These are phyloP conservation scores for Thalassiosira tumida DNA, from an alignment of 352 stramenopile species.

Conservation along the genomic window DNA sequence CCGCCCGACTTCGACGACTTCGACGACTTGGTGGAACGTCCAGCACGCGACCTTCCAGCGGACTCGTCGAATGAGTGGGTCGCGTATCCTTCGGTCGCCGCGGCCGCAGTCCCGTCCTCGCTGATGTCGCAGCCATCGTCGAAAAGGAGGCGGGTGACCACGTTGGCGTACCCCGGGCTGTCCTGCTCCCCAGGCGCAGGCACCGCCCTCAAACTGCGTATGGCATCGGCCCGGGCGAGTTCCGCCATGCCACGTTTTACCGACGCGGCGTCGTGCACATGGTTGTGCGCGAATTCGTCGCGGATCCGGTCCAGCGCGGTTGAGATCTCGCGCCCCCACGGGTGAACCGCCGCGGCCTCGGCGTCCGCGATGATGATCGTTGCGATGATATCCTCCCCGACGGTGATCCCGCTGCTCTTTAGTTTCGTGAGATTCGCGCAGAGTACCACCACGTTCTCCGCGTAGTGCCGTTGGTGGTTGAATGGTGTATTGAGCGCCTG, in stretches of 20 bases:
- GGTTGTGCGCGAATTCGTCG: constrained; percentile 27
- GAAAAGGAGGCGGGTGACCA: background rate
- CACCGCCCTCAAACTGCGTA: constrained; percentile 17
- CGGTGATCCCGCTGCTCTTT: background rate
- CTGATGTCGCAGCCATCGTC: background rate
- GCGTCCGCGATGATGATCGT: constrained; percentile 53
- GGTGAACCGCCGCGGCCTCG: background rate
- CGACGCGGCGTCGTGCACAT: constrained; percentile 39
- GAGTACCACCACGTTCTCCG: constrained; percentile 37
- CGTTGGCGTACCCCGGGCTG: background rate
- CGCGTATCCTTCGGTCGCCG: background rate
- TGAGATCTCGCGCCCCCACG: constrained; percentile 30
- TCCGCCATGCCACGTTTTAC: constrained; percentile 1
- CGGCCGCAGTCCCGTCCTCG: background rate
- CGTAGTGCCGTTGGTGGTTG: constrained; percentile 30
- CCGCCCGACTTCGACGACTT: no score
- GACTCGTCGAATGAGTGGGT: constrained; percentile 6
- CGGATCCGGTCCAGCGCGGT: constrained; percentile 14
- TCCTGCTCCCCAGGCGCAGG: background rate
- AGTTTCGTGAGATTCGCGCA: background rate
- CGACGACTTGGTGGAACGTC: no score
- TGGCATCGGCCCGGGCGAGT: constrained; percentile 36
- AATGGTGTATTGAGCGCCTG: background rate
- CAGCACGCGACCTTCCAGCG: no score
- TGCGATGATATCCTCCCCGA: background rate